phyloP scores from a whole-genome alignment of 1,139 yeast genomes.

The Scheffersomyces lignicola region DNA sequence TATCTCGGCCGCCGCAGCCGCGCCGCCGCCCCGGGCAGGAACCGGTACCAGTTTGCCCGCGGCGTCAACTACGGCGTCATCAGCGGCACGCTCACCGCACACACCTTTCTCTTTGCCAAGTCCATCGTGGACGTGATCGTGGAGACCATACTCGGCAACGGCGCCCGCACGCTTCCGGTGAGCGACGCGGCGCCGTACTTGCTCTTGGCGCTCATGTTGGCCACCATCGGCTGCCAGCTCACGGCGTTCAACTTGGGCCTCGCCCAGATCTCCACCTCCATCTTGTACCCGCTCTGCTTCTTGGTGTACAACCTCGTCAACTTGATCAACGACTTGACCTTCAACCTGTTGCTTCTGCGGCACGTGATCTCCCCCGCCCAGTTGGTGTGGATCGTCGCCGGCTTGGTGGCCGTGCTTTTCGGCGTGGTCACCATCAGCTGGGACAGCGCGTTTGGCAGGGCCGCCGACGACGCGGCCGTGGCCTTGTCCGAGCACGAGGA shows the following conservation, averaged over 20 bases:
- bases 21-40: constrained; percentile 6
- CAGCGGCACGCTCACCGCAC: constrained; percentile 83
- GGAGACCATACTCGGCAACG: constrained; percentile 39
- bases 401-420: constrained; percentile 37
- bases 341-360: constrained; percentile 31
- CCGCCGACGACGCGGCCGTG: constrained; percentile 12
- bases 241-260: constrained; percentile 75
- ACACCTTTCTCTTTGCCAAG: constrained; percentile 81
- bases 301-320: constrained; percentile 78
- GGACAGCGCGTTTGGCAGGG: constrained; percentile 35
- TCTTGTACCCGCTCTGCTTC: constrained; percentile 82
- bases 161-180: constrained; percentile 23
- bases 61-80: constrained; percentile 69
- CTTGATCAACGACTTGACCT: constrained; percentile 71
- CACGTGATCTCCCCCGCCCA: constrained; percentile 32
- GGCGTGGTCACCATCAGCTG: constrained; percentile 47
- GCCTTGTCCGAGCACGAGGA: constrained; percentile 7
- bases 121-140: constrained; percentile 71
- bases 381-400: constrained; percentile 37
- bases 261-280: constrained; percentile 69
- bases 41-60: constrained; percentile 29
- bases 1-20: constrained; percentile 10
- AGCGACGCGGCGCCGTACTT: constrained; percentile 39
- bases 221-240: constrained; percentile 72
- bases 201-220: constrained; percentile 59